Conservation (phyloP, 352 stramenopile genomes). For the Phytophthora quininea region DNA sequence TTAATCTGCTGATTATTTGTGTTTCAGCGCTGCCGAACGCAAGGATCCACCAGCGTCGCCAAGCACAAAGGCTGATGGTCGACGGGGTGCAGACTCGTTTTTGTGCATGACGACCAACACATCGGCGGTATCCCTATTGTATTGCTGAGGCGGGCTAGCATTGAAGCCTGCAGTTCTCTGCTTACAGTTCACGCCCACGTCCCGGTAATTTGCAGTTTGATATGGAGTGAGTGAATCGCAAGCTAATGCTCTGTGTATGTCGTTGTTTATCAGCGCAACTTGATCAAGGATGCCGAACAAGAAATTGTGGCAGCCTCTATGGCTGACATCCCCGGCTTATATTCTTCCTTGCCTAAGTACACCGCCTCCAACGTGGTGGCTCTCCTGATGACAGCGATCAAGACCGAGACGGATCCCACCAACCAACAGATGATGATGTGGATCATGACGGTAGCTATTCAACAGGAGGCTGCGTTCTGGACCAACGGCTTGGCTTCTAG, state of each 20-base stretch:
- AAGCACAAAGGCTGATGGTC: slow-evolving; percentile 41
- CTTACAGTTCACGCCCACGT: slow-evolving; percentile 84
- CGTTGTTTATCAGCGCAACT: slow-evolving; percentile 39
- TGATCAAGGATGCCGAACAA: slow-evolving; percentile 85
- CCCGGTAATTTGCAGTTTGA: slow-evolving; percentile 38
- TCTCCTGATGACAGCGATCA: slow-evolving; percentile 83
- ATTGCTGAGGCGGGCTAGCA: slow-evolving; percentile 71
- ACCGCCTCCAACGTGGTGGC: slow-evolving; percentile 87
- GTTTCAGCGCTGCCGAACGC: slow-evolving; percentile 32
- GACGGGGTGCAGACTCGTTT: slow-evolving; percentile 55
- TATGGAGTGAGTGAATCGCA: too few relatives aligned
- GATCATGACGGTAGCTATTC: slow-evolving; percentile 85
- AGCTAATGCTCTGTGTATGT: neutral
- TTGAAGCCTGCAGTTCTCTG: slow-evolving; percentile 83
- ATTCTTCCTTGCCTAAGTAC: slow-evolving; percentile 84
- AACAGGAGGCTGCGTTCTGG: slow-evolving; percentile 88
- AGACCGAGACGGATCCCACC: slow-evolving; percentile 80
- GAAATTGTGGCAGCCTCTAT: slow-evolving; percentile 70
- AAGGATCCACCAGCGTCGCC: slow-evolving; percentile 39
- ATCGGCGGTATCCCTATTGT: slow-evolving; percentile 78
- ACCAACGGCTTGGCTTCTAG: slow-evolving; percentile 80
- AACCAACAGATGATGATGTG: slow-evolving; percentile 92
- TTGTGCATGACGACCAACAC: slow-evolving; percentile 63
- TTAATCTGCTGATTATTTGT: slow-evolving; percentile 5
- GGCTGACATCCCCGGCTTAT: slow-evolving; percentile 68